A percentile compares a stretch with the other conserved stretches of the same genome.
Evolutionary conservation across 306 rosid genomes (phyloP).

Genomic region (Rosa rugosa): DNA sequence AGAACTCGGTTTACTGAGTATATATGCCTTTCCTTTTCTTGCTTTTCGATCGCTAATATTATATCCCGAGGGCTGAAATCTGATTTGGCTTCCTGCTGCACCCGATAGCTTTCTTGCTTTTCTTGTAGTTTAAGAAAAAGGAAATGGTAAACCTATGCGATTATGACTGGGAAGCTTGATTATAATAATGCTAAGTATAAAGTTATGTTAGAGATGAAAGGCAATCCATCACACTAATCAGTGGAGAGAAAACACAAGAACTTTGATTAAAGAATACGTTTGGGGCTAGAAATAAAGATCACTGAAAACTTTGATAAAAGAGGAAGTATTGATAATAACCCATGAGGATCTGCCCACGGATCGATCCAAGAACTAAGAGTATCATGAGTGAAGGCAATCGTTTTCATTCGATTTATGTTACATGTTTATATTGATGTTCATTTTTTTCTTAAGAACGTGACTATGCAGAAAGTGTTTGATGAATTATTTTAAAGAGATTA

Average conservation of each 20-base stretch:
- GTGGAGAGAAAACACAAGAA: slow-evolving; percentile 27
- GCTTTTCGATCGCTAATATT: not conserved
- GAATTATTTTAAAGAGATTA: too few species aligned
- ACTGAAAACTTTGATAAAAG: not conserved
- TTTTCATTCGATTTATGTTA: too few species aligned
- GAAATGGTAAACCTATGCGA: slow-evolving; percentile 20
- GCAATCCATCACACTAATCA: slow-evolving; percentile 27
- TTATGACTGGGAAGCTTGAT: slow-evolving; percentile 18
- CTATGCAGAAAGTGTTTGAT: too few species aligned
- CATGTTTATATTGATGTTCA: too few species aligned
- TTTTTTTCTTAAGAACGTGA: too few species aligned
- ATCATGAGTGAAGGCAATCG: not conserved
- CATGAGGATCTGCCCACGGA: slow-evolving; percentile 13
- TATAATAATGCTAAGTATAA: not conserved
- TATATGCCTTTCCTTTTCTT: slow-evolving; percentile 1
- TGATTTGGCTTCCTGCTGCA: not conserved
- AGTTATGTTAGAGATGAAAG: not conserved
- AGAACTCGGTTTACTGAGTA: slow-evolving; percentile 19
- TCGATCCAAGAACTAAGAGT: too few species aligned
- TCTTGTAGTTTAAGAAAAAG: not conserved
- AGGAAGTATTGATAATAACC: slow-evolving; percentile 9
- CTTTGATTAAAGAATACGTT: slow-evolving; percentile 22
- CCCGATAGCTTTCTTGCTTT: slow-evolving; percentile 14
- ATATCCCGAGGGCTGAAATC: not conserved
- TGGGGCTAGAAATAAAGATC: slow-evolving; percentile 7